Evolutionary conservation across 345 rosid genomes (phyloP), one percentile per base, ranked within the genome.

Genomic region (Salix suchowensis): DNA sequence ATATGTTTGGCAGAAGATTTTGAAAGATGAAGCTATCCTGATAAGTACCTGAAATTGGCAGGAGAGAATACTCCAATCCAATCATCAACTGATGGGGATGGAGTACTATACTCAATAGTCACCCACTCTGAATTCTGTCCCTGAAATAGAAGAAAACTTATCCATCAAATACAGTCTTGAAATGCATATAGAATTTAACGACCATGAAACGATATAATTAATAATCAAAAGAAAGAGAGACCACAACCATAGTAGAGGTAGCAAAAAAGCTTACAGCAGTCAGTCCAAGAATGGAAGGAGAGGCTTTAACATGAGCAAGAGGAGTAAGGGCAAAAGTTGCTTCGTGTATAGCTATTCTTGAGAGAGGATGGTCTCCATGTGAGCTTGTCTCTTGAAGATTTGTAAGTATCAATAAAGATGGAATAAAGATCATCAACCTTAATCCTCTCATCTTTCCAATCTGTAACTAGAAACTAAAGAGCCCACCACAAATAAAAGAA

Each of bases 61-160:
- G 94, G 92, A 67, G 97, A 91, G 81, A 91, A 90, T 60, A 91
- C 94, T 65, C 89, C 97, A 81, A 91, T 88, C 93, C 97, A 89
- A 79, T 92, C 92, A 87, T 86, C 90, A 83, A 72, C 66, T 19
- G 91, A 86, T 54, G 97, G 91, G 62, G 76, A 81, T 4, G 86
- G 85, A 73, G 85, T 85, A 67, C 65, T 67, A 71, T 74, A 90
- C 52, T 87, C 83, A 44, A 92, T 84, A 32, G 80, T 81, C 61
- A 89, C 86, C 84, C 87, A 80, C 67, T 88, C 91, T 13, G 89
- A 74, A 79, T 84, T 88, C 76, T 82, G 85, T 65, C 92, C 94
- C 96, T 89, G 77, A 72, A 46, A 65, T 67, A 48, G 76, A 30
- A 34, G 50, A 36, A 10, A 36, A 15, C 19, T 11, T 60, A 60